These are phyloP conservation scores for Scleromitrula shiraiana DNA, from an alignment of 2,329 filamentous ascomycete genomes.

Conservation along the genomic window DNA sequence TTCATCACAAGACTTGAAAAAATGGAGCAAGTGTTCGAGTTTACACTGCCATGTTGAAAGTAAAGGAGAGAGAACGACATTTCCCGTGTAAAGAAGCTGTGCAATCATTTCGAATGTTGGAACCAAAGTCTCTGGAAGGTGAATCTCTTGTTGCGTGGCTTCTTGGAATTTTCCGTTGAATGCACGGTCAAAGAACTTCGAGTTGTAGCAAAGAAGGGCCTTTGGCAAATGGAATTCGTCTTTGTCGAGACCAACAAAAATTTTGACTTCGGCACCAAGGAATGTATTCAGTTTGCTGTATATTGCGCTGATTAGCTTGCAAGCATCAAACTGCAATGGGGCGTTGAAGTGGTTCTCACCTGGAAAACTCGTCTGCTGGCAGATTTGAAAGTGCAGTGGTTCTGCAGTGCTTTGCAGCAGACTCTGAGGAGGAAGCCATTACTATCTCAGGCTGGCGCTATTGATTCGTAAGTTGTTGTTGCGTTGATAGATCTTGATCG, in stretches of 20 bases:
- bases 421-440: not conserved
- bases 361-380: not conserved
- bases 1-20: not conserved
- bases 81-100: not conserved
- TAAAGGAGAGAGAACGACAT: not conserved
- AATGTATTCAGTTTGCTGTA: slow-evolving; percentile 5
- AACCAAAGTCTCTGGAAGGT: not conserved
- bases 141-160: not conserved
- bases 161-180: slow-evolving; percentile 17
- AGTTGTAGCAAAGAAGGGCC: slow-evolving; percentile 11
- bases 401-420: not conserved
- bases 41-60: not conserved
- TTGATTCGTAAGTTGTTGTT: not conserved
- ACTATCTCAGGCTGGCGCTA: not conserved
- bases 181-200: slow-evolving; percentile 11
- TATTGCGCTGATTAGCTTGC: not conserved
- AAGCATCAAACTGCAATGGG: not conserved
- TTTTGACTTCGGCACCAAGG: slow-evolving; percentile 1
- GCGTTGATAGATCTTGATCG: not conserved
- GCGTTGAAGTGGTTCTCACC: not conserved
- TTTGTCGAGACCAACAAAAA: slow-evolving; percentile 4
- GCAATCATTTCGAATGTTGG: not conserved
- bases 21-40: not conserved
- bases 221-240: slow-evolving; percentile 8
- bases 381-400: not conserved